phyloP scores from a whole-genome alignment of 768 basidiomycete species.

The Floccularia luteovirens region DNA sequence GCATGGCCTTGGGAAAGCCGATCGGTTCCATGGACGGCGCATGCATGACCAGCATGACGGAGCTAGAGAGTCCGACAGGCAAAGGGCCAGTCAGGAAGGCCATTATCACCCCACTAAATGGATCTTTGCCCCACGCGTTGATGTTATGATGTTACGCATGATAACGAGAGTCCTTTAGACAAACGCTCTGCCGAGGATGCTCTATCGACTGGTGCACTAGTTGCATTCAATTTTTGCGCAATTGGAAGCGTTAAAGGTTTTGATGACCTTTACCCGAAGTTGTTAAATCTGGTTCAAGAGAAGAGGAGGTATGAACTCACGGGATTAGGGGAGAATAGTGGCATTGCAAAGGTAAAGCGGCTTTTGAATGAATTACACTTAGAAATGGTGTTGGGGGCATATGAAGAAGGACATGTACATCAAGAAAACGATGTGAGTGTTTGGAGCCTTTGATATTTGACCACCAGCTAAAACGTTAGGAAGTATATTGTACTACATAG shows the following conservation, averaged over 20 bases:
- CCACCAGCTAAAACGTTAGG: background rate
- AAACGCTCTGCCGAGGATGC: slow-evolving; percentile 94
- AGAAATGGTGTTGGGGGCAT: slow-evolving; percentile 87
- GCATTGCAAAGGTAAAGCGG: slow-evolving; percentile 53
- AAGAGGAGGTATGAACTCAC: slow-evolving; percentile 72
- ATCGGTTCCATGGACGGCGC: slow-evolving; percentile 94
- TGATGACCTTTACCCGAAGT: slow-evolving; percentile 93
- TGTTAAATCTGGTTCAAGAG: slow-evolving; percentile 86
- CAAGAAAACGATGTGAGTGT: slow-evolving; percentile 87
- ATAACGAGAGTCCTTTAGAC: slow-evolving; percentile 88
- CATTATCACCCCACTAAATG: slow-evolving; percentile 71
- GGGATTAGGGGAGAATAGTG: slow-evolving; percentile 44
- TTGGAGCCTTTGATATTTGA: background rate
- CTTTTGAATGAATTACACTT: slow-evolving; percentile 82
- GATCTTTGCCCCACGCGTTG: slow-evolving; percentile 86
- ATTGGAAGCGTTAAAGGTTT: slow-evolving; percentile 95
- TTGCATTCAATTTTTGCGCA: slow-evolving; percentile 82
- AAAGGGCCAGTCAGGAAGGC: slow-evolving; percentile 73
- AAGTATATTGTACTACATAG: slow-evolving; percentile 94
- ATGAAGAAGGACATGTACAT: slow-evolving; percentile 90
- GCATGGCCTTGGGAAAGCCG: slow-evolving; percentile 88
- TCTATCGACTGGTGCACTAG: slow-evolving; percentile 89
- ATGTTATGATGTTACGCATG: slow-evolving; percentile 96
- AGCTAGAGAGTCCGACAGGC: slow-evolving; percentile 76
- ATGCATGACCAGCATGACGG: slow-evolving; percentile 70